phyloP scores from a whole-genome alignment of 441 rosid species.

The Flueggea neowawraea region DNA sequence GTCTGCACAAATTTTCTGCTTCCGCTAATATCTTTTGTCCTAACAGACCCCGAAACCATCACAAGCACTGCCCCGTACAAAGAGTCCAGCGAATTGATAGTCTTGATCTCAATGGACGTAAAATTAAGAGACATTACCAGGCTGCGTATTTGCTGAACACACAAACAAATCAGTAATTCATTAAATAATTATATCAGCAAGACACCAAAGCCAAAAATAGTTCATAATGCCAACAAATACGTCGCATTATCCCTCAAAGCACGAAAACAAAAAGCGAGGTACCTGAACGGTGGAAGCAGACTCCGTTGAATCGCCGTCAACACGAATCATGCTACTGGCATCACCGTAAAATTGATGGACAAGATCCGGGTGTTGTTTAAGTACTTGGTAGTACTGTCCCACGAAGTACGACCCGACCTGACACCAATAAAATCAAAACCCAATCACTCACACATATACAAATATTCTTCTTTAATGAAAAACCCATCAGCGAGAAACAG shows the following conservation, averaged over 20 bases:
- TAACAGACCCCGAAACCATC: slow-evolving; percentile 85
- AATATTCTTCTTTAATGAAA: no score
- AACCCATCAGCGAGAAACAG: no score
- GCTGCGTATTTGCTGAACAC: slow-evolving; percentile 69
- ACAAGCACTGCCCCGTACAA: slow-evolving; percentile 84
- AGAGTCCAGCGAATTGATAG: slow-evolving; percentile 76
- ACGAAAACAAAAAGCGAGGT: no score
- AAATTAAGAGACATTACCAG: slow-evolving; percentile 55
- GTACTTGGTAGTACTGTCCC: slow-evolving; percentile 80
- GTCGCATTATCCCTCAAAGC: no score
- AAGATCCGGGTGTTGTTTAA: slow-evolving; percentile 76
- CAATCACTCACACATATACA: no score
- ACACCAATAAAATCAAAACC: slow-evolving; percentile 8
- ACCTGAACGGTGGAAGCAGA: slow-evolving; percentile 79
- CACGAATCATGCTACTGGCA: slow-evolving; percentile 72
- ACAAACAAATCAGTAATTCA: slow-evolving; percentile 1
- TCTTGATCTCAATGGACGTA: slow-evolving; percentile 76
- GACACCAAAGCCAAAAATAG: background rate
- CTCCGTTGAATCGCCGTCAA: slow-evolving; percentile 61
- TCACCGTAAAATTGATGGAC: slow-evolving; percentile 86
- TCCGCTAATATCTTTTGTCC: slow-evolving; percentile 46
- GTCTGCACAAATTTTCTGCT: slow-evolving; percentile 85
- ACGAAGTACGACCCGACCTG: slow-evolving; percentile 95
- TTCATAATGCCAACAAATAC: background rate
- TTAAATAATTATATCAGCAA: background rate